Evolutionary conservation across 176 grass and related monocot species (phyloP).

Genomic region (Pontederia paniculata): DNA sequence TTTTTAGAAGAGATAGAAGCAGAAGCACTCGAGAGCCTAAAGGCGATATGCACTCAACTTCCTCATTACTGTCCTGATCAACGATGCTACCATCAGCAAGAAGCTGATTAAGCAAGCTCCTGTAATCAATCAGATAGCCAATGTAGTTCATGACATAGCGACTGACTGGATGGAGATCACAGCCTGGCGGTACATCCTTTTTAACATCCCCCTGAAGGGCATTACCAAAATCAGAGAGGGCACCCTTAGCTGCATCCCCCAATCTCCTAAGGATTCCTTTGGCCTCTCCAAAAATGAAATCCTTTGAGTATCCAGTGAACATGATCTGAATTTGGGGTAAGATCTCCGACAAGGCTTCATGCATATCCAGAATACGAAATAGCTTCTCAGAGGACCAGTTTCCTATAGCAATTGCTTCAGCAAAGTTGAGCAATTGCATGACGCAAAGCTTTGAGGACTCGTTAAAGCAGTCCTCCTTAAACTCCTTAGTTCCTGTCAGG

Average conservation of each 20-base stretch:
- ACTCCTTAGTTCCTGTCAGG: conserved; percentile 21
- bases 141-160: conserved; percentile 93
- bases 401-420: conserved; percentile 72
- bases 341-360: conserved; percentile 58
- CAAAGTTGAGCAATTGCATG: conserved; percentile 84
- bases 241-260: conserved; percentile 55
- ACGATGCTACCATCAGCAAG: conserved; percentile 24
- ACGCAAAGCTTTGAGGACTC: conserved; percentile 70
- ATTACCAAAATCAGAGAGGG: conserved; percentile 51
- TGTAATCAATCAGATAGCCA: conserved; percentile 55
- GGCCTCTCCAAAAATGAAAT: conserved; percentile 50
- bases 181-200: conserved; percentile 41
- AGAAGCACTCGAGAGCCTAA: conserved; percentile 48
- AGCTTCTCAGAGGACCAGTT: conserved; percentile 62
- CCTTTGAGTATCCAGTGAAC: conserved; percentile 49
- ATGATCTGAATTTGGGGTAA: conserved; percentile 49
- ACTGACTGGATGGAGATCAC: conserved; percentile 72
- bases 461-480: conserved; percentile 73
- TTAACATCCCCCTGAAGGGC: conserved; percentile 56
- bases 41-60: conserved; percentile 40
- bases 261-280: conserved; percentile 46
- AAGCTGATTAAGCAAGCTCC: conserved; percentile 44
- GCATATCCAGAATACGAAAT: conserved; percentile 80
- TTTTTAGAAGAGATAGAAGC: conserved; percentile 57
- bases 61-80: conserved; percentile 22